Conservation (phyloP, 805 yeast genomes). For the Jamesozyma lodderae region DNA sequence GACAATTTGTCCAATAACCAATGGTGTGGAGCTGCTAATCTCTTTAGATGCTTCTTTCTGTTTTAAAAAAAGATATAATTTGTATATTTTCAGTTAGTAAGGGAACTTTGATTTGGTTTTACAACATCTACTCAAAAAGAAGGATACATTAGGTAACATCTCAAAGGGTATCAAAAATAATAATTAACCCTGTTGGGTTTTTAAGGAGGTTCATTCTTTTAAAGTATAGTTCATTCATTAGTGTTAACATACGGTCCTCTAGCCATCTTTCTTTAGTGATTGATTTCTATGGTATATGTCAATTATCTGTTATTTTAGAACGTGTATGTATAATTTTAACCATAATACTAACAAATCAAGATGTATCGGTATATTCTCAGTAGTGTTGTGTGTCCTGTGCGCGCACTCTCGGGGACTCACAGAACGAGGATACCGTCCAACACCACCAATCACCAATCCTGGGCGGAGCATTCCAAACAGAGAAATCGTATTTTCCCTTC, state of each 20-base stretch:
- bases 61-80: conserved; percentile 49
- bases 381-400: not conserved
- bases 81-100: not conserved
- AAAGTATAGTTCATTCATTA: not conserved
- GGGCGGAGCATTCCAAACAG: not conserved
- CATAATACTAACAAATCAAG: not conserved
- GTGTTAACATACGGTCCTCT: conserved; percentile 46
- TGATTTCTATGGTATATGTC: conserved; percentile 3
- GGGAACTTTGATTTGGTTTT: too few relatives aligned
- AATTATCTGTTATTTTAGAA: too few relatives aligned
- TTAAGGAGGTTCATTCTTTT: not conserved
- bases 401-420: too few relatives aligned
- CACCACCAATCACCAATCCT: not conserved
- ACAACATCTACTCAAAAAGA: too few relatives aligned
- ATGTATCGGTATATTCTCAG: not conserved
- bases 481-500: not conserved
- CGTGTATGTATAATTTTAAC: not conserved
- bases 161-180: too few relatives aligned
- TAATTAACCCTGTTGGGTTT: too few relatives aligned
- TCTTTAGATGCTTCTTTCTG: conserved; percentile 92
- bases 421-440: too few relatives aligned
- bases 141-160: too few relatives aligned
- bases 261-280: conserved; percentile 44
- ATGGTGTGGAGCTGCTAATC: conserved; percentile 99
- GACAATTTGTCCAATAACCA: conserved; percentile 99